Conservation (phyloP, 75 land plant genomes). For the Adiantum capillusveneris region DNA sequence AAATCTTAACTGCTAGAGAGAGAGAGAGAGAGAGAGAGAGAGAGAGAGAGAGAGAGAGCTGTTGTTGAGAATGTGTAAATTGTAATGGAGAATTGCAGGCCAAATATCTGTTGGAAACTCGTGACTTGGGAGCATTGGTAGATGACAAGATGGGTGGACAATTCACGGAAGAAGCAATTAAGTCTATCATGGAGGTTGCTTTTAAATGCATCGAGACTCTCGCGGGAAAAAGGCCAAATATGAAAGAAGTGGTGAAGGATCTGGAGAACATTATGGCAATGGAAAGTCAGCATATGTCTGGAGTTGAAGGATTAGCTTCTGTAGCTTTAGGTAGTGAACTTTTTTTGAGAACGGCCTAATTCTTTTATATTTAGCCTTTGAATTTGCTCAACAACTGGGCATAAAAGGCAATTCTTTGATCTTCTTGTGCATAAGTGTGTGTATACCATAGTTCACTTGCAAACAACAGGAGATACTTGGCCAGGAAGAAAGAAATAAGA, state of each 20-base stretch:
- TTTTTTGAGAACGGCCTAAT: background rate
- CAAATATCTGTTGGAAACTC: background rate
- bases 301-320: conserved; percentile 6
- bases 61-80: too few species aligned
- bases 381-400: too few species aligned
- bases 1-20: too few species aligned
- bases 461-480: too few species aligned
- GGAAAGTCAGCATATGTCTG: conserved; percentile 1
- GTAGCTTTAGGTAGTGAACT: conserved; percentile 16
- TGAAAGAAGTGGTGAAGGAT: conserved; percentile 12
- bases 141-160: conserved; percentile 9
- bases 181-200: conserved; percentile 11
- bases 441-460: too few species aligned
- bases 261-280: conserved; percentile 9
- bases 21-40: too few species aligned
- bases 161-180: conserved; percentile 12
- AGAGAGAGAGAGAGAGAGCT: too few species aligned
- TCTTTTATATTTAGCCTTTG: background rate
- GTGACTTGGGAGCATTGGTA: conserved; percentile 12
- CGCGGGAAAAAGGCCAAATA: conserved; percentile 11
- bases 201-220: conserved; percentile 14
- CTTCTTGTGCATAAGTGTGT: too few species aligned
- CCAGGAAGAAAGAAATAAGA: too few species aligned
- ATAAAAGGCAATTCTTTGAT: too few species aligned
- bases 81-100: conserved; percentile 10